phyloP scores from a whole-genome alignment of 345 rosid species.

The Heritiera littoralis region DNA sequence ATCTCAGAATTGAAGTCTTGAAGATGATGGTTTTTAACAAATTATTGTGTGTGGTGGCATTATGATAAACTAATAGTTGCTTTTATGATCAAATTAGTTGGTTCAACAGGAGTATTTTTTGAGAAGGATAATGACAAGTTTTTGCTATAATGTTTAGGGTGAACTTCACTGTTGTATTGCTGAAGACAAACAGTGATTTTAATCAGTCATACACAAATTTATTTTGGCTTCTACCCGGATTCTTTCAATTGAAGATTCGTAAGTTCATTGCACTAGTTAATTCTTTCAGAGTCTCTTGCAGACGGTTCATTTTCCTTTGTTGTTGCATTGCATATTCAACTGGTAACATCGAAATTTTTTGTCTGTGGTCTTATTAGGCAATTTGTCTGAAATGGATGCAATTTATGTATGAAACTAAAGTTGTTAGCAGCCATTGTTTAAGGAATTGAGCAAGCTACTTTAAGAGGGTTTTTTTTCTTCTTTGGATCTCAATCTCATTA shows the following conservation, averaged over 20 bases:
- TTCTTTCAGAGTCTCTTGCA: background rate
- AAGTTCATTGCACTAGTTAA: constrained; percentile 13
- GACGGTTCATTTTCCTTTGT: background rate
- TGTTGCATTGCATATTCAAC: background rate
- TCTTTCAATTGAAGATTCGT: background rate
- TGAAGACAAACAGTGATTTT: background rate
- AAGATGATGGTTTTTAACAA: background rate
- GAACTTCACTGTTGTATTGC: background rate
- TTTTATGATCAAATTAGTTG: constrained; percentile 9
- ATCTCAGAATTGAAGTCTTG: background rate
- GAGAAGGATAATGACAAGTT: background rate
- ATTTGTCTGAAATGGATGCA: constrained; percentile 4
- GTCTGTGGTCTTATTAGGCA: background rate
- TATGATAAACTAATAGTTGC: background rate
- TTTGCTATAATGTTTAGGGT: constrained; percentile 16
- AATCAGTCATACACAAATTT: background rate
- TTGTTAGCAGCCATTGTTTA: background rate
- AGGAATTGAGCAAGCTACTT: background rate
- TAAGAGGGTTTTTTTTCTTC: background rate
- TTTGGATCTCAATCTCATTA: background rate
- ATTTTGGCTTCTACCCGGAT: background rate
- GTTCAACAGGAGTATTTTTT: background rate
- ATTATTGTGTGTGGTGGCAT: background rate
- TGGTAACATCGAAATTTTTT: background rate
- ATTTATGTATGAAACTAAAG: background rate